Percentiles rank a stretch among this genome's conserved stretches.
These are phyloP conservation scores for Lichina pygmaea DNA, from an alignment of 495 filamentous ascomycete species.

Conservation along the genomic window DNA sequence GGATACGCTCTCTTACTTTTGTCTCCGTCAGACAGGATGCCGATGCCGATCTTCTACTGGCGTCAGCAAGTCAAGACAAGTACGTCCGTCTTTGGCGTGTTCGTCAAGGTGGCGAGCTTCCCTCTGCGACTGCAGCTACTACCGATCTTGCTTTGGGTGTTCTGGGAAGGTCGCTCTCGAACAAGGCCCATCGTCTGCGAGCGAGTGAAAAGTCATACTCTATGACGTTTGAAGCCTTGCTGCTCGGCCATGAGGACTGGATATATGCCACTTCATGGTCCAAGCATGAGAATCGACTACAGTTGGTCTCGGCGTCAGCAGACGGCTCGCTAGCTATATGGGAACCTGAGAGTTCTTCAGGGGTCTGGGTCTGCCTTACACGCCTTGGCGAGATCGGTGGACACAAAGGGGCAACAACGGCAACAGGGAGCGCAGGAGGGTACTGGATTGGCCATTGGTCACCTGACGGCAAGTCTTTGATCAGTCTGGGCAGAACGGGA, in stretches of 20 bases:
- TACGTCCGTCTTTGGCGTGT: conserved; percentile 89
- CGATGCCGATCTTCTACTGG: conserved; percentile 46
- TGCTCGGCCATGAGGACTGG: conserved; percentile 96
- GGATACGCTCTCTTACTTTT: conserved; percentile 70
- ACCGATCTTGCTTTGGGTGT: conserved; percentile 27
- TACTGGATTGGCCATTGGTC: conserved; percentile 95
- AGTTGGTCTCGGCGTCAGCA: conserved; percentile 72
- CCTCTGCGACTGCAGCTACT: conserved; percentile 12
- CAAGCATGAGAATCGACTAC: conserved; percentile 21
- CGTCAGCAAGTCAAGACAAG: conserved; percentile 91
- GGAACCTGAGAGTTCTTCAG: conserved; percentile 56
- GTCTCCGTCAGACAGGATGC: conserved; percentile 27
- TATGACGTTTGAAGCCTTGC: conserved; percentile 77
- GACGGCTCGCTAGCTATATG: conserved; percentile 89
- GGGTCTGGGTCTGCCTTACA: conserved; percentile 66
- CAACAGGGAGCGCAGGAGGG: conserved; percentile 81
- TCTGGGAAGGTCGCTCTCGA: conserved; percentile 39
- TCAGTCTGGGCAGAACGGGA: conserved; percentile 68
- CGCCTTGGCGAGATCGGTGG: conserved; percentile 79
- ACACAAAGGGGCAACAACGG: conserved; percentile 83
- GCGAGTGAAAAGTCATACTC: conserved; percentile 33
- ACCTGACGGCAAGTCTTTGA: conserved; percentile 42
- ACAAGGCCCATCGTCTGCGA: conserved; percentile 58
- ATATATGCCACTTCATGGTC: conserved; percentile 72
- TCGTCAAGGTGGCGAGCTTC: conserved; percentile 37